Percentiles rank a stretch among this genome's conserved stretches.
phyloP scores from a whole-genome alignment of 2,329 filamentous ascomycete genomes.

The Pyrenophora seminiperda region DNA sequence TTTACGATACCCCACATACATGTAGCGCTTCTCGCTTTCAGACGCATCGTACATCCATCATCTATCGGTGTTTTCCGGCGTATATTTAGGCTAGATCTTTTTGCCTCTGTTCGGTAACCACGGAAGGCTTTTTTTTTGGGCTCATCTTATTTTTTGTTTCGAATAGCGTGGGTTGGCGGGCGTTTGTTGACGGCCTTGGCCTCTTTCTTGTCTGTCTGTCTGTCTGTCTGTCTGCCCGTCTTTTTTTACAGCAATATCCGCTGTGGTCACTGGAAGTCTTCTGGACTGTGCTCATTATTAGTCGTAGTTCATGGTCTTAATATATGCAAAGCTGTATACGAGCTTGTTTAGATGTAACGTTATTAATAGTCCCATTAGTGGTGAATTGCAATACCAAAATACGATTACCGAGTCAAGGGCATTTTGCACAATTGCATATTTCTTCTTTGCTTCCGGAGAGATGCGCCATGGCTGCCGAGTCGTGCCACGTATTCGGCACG shows the following conservation, averaged over 20 bases:
- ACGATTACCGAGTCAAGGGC: neutral
- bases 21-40: slow-evolving; percentile 11
- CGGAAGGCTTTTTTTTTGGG: slow-evolving; percentile 2
- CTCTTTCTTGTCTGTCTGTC: no score
- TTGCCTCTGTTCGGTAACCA: neutral
- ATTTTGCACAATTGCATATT: neutral
- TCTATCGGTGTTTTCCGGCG: slow-evolving; percentile 14
- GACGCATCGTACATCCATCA: neutral
- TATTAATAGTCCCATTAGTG: neutral
- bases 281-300: neutral
- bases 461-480: neutral
- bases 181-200: slow-evolving; percentile 1
- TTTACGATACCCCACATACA: slow-evolving; percentile 26
- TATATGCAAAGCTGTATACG: neutral
- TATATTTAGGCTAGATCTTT: neutral
- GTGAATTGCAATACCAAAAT: neutral
- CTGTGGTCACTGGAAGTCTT: slow-evolving; percentile 1
- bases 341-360: neutral
- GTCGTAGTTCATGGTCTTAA: neutral
- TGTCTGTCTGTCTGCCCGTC: no score
- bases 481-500: neutral
- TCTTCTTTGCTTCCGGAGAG: slow-evolving; percentile 1
- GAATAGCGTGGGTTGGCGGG: slow-evolving; percentile 1
- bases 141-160: slow-evolving; percentile 2
- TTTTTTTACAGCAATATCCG: slow-evolving; percentile 18